Evolutionary conservation across 345 rosid genomes (phyloP), one percentile per base, ranked within the genome.

Genomic region (Syzygium oleosum): DNA sequence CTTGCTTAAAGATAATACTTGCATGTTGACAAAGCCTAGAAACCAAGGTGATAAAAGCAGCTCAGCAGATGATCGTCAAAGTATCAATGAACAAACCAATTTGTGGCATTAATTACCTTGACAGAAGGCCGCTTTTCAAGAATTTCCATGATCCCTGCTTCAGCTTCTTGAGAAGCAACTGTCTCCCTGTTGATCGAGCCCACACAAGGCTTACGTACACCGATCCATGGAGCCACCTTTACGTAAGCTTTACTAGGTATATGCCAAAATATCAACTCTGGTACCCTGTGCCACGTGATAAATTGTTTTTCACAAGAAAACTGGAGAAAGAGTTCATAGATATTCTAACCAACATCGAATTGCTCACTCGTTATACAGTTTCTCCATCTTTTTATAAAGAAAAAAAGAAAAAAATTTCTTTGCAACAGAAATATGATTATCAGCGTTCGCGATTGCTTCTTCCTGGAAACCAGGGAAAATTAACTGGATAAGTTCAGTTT

Each of bases 201-300:
- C 2, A 95, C 96, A 52, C 98, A 98, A 84, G 98, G 98, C 90
- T 89, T 92, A 84, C 52, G 85, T 84, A 98, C 90, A 88, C 91
- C 63, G 14, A 89, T 87, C 91, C 10, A 12, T 25, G 99, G 98
- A 88, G 99, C 97, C 87, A 96, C 98, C 84, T 92, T 90, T 90
- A 91, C 87, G 88, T 90, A 96, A 88, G 97, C 96, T 90, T 92
- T 93, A 90, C 96, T 95, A 5, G 99, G 99, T 92, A 96, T 93
- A 58, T 98, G 99, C 99, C 98, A 98, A 91, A 98, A 96, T 65
- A 98, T 89, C 68, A 98, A 85, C 93, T 98, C 99, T 17, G 97
- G 97, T 80, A 96, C 91, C 79, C 99, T 93, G 93, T 29, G 12
- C 31, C 85, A 59, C 3, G 29, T 11, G 3, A 56, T 9, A 6